phyloP scores from a whole-genome alignment of 169 alveolate genomes.

The Ichthyophthirius multifiliis region DNA sequence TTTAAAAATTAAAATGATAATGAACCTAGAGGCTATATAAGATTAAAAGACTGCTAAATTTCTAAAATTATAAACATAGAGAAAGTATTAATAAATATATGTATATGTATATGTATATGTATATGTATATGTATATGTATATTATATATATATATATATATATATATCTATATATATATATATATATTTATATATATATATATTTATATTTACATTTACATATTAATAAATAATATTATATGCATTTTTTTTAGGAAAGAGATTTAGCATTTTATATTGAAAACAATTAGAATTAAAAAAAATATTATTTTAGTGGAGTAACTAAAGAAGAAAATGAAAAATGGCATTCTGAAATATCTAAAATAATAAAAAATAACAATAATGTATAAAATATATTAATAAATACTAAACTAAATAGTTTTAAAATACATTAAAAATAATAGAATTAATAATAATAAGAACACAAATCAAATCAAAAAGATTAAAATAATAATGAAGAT shows the following conservation, averaged over 20 bases:
- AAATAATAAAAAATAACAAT: background rate
- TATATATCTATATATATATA: too few relatives aligned
- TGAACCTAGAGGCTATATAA: constrained; percentile 29
- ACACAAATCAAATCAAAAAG: too few relatives aligned
- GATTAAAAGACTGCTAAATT: constrained; percentile 23
- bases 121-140: too few relatives aligned
- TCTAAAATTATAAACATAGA: constrained; percentile 6
- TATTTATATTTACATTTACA: background rate
- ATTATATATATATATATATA: too few relatives aligned
- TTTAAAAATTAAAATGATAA: constrained; percentile 30
- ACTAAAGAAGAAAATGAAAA: constrained; percentile 25
- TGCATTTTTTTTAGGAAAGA: background rate
- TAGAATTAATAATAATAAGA: too few relatives aligned
- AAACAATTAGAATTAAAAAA: background rate
- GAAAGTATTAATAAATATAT: background rate
- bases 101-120: too few relatives aligned
- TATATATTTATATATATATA: background rate
- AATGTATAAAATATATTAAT: background rate
- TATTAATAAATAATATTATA: background rate
- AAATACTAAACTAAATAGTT: too few relatives aligned
- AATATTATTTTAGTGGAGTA: constrained; percentile 31
- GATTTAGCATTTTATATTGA: constrained; percentile 36
- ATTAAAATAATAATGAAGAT: too few relatives aligned
- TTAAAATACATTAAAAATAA: too few relatives aligned
- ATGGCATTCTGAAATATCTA: constrained; percentile 12